Evolutionary conservation across 2,329 filamentous ascomycete species (phyloP).

Genomic region (Talaromyces sp.): DNA sequence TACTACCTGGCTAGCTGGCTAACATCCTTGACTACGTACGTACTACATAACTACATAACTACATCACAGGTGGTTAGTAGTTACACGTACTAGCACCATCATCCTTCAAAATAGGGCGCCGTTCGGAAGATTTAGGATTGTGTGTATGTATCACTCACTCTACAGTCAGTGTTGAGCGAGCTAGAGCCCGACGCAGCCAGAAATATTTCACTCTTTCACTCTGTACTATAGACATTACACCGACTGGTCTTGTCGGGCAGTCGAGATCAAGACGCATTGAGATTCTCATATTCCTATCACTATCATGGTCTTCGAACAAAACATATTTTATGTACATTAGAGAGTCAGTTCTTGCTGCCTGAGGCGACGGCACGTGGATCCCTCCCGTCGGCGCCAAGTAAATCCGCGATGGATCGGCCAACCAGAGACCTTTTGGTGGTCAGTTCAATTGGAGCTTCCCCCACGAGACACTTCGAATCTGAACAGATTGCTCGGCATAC

Average conservation of each 20-base stretch:
- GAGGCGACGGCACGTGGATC: constrained; percentile 12
- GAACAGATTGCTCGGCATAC: neutral
- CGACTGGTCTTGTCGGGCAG: too few species aligned
- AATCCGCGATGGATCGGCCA: constrained; percentile 21
- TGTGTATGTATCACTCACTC: neutral
- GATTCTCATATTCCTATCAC: too few species aligned
- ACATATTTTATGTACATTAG: too few species aligned
- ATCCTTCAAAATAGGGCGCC: neutral
- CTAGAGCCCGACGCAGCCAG: neutral
- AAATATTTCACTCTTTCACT: neutral
- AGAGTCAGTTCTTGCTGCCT: neutral
- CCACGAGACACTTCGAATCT: neutral
- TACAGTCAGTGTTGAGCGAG: neutral
- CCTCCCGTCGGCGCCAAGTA: constrained; percentile 23
- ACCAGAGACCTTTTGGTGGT: constrained; percentile 28
- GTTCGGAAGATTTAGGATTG: neutral
- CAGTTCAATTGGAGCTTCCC: constrained; percentile 21
- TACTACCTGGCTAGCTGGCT: too few species aligned
- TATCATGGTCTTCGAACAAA: too few species aligned
- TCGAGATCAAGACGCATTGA: too few species aligned
- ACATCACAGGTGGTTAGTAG: too few species aligned
- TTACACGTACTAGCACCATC: neutral
- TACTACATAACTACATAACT: too few species aligned
- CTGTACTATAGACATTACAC: too few species aligned
- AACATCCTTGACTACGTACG: too few species aligned